Evolutionary conservation across 257 asterid genomes (phyloP).

Genomic region (Cynanchum wilfordii): DNA sequence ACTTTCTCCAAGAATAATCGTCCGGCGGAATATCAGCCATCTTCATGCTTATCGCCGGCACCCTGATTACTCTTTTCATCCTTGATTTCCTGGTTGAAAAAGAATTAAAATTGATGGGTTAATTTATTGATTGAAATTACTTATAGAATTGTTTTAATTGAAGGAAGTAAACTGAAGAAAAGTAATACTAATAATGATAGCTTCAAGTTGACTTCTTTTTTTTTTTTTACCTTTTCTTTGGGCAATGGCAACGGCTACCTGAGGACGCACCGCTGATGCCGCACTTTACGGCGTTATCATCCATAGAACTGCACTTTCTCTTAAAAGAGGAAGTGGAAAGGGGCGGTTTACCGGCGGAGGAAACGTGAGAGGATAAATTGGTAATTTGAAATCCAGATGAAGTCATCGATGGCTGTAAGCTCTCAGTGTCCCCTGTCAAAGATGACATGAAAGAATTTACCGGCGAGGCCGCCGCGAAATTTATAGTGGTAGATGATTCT

Average conservation of each 20-base stretch:
- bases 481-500: slow-evolving; percentile 67
- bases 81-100: slow-evolving; percentile 54
- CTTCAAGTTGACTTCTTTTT: slow-evolving; percentile 19
- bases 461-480: slow-evolving; percentile 41
- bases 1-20: slow-evolving; percentile 85
- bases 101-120: neutral
- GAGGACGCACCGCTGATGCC: slow-evolving; percentile 45
- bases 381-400: slow-evolving; percentile 85
- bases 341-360: slow-evolving; percentile 78
- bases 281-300: slow-evolving; percentile 48
- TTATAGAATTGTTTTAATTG: neutral
- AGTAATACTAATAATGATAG: neutral
- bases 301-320: slow-evolving; percentile 75
- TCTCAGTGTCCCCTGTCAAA: slow-evolving; percentile 70
- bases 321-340: slow-evolving; percentile 68
- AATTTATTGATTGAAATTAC: neutral
- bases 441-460: slow-evolving; percentile 61
- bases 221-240: slow-evolving; percentile 63
- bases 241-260: slow-evolving; percentile 74
- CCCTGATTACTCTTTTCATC: slow-evolving; percentile 56
- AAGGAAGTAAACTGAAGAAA: neutral
- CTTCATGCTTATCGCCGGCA: slow-evolving; percentile 75
- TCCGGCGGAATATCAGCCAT: slow-evolving; percentile 91
- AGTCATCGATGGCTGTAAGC: slow-evolving; percentile 49
- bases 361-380: slow-evolving; percentile 50